Percentiles rank a stretch among this genome's conserved stretches.
These are phyloP conservation scores for Huntiella bhutanensis DNA, from an alignment of 2,329 filamentous ascomycete species.

Conservation along the genomic window DNA sequence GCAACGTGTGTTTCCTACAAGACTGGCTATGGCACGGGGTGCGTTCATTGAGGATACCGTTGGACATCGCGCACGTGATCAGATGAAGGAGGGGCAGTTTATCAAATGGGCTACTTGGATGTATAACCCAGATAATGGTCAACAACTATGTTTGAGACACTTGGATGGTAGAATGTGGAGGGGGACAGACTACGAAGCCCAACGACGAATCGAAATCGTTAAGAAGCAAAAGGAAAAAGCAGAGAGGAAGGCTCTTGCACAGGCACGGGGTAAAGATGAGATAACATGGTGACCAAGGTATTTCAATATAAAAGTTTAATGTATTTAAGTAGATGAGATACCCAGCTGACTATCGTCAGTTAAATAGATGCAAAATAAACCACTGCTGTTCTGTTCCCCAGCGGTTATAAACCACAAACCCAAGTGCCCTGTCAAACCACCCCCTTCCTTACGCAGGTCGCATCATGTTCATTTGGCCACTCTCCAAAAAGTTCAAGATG, in stretches of 20 bases:
- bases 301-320: too few relatives aligned
- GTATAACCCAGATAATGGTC: slow-evolving; percentile 31
- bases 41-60: slow-evolving; percentile 38
- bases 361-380: not conserved
- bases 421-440: not conserved
- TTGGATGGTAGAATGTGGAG: slow-evolving; percentile 32
- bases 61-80: slow-evolving; percentile 32
- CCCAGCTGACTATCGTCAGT: too few relatives aligned
- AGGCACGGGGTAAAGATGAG: not conserved
- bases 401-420: not conserved
- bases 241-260: not conserved
- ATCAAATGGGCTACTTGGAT: slow-evolving; percentile 35
- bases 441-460: not conserved
- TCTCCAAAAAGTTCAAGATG: slow-evolving; percentile 15
- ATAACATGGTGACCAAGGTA: not conserved
- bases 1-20: slow-evolving; percentile 27
- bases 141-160: slow-evolving; percentile 27
- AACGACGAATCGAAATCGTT: not conserved
- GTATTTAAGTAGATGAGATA: too few relatives aligned
- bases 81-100: slow-evolving; percentile 36
- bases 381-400: slow-evolving; percentile 1
- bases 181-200: slow-evolving; percentile 16
- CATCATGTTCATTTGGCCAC: not conserved
- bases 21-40: slow-evolving; percentile 30
- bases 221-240: slow-evolving; percentile 3